Evolutionary conservation across 306 rosid species (phyloP), one percentile per base, ranked within the genome.

Genomic region (Pyrus bretschneideri): DNA sequence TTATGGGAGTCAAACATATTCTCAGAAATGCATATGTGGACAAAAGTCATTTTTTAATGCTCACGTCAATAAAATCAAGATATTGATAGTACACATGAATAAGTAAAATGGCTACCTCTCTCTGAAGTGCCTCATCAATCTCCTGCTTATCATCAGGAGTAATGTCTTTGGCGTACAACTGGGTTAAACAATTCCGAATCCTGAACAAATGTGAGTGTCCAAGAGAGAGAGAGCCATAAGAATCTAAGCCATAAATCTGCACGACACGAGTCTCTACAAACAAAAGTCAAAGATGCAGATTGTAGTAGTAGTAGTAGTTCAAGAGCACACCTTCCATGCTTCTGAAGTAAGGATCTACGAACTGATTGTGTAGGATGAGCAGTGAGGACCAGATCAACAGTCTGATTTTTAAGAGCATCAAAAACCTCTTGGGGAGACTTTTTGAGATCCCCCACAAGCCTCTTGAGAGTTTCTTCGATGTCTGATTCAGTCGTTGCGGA

Each of bases 141-240:
- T 96, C 99, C 79, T 92, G 96, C 89, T 92, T 96, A 82, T 92
- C 99, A 85, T 96, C 99, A 60, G 99, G 99, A 81, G 99, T 96
- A 40, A 93, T 91, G 77, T 93, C 99, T 85, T 89, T 92, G 59
- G 96, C 96, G 55, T 92, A 84, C 84, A 96, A 79, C 67, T 92
- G 93, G 23, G 97, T 81, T 72, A 96, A 88, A 76, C 93, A 87
- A 79, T 96, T 85, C 74, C 99, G 72, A 45, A 96, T 85, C 89
- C 99, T 96, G 91, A 57, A 80, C 27, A 30, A 74, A 51, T 22
- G 35, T 25, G 46, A 14, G 67, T 72, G 55, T 69, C 14, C 21
- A 22, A 4, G 31, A 21, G 25, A 31, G 27, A 2, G 25, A 31
- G 22, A 69, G 51, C 21, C 6, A 64, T 9, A 9, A 62, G 61